phyloP scores from a whole-genome alignment of 768 basidiomycete genomes.

The Russula emetica region DNA sequence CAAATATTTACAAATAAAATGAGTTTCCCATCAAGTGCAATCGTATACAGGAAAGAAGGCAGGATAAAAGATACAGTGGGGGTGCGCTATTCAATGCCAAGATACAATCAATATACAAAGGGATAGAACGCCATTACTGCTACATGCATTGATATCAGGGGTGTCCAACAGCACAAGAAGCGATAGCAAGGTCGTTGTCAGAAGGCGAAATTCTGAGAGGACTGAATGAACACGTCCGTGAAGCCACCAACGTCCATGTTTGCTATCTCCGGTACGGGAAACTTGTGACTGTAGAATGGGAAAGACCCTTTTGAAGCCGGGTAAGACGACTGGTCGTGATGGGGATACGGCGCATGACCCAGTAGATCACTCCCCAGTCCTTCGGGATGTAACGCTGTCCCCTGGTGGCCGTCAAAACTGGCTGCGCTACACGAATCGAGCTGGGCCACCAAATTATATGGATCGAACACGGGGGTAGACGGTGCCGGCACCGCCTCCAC shows the following conservation, averaged over 20 bases:
- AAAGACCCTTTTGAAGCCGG: conserved; percentile 5
- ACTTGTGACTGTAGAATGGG: conserved; percentile 19
- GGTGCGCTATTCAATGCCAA: conserved; percentile 21
- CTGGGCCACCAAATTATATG: conserved; percentile 9
- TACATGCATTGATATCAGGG: conserved; percentile 20
- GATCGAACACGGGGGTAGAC: conserved; percentile 10
- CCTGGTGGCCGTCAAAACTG: conserved; percentile 4
- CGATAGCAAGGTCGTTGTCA: conserved; percentile 8
- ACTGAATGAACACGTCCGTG: conserved; percentile 16
- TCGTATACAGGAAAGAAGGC: conserved; percentile 16
- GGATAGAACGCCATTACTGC: conserved; percentile 22
- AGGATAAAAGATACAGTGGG: conserved; percentile 27
- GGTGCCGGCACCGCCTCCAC: conserved; percentile 18
- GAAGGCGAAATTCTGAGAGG: conserved; percentile 13
- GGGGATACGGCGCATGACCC: conserved; percentile 4
- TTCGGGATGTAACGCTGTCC: background rate
- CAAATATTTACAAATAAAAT: conserved; percentile 29
- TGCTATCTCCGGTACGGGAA: conserved; percentile 5
- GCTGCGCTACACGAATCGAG: conserved; percentile 11
- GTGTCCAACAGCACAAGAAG: conserved; percentile 12
- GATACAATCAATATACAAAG: conserved; percentile 25
- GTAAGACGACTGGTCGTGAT: conserved; percentile 4
- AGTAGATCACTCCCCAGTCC: background rate
- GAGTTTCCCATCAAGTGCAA: conserved; percentile 12
- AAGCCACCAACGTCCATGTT: conserved; percentile 5